Evolutionary conservation across 371 early-diverging fungal species (phyloP).

Genomic region (Mucor piriformis): DNA sequence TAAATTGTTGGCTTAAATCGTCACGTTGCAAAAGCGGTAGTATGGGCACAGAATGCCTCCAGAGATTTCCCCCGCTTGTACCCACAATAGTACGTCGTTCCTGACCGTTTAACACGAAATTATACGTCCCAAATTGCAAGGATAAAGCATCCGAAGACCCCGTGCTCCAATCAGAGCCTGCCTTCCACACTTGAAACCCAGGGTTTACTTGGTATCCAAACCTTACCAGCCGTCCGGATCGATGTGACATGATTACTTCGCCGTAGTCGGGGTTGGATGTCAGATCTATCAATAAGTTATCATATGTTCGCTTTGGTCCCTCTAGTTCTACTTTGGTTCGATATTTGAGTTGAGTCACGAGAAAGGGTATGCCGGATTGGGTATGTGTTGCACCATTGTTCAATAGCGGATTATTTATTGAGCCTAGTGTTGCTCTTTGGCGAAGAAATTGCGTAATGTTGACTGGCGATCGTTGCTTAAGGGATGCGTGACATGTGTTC

Average conservation of each 20-base stretch:
- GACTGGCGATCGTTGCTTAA: background rate
- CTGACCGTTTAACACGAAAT: background rate
- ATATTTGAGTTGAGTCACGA: constrained; percentile 4
- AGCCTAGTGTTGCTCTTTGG: constrained; percentile 1
- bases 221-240: background rate
- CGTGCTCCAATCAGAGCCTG: background rate
- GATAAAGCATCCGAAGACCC: background rate
- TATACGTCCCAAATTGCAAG: background rate
- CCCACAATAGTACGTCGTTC: background rate
- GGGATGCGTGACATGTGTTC: background rate
- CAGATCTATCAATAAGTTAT: constrained; percentile 6
- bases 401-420: background rate
- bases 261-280: constrained; percentile 9
- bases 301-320: constrained; percentile 3
- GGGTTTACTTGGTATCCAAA: constrained; percentile 39
- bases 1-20: background rate
- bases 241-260: constrained; percentile 2
- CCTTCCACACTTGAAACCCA: constrained; percentile 29
- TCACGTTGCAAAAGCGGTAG: constrained; percentile 3
- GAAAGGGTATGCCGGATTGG: background rate
- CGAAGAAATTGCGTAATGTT: constrained; percentile 12
- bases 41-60: constrained; percentile 5
- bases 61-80: constrained; percentile 1
- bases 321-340: constrained; percentile 2
- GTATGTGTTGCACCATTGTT: background rate